Percentiles rank a stretch among this genome's conserved stretches.
These are phyloP conservation scores for Eragrostis tef DNA, from an alignment of 202 grass and related monocot genomes.

Conservation along the genomic window DNA sequence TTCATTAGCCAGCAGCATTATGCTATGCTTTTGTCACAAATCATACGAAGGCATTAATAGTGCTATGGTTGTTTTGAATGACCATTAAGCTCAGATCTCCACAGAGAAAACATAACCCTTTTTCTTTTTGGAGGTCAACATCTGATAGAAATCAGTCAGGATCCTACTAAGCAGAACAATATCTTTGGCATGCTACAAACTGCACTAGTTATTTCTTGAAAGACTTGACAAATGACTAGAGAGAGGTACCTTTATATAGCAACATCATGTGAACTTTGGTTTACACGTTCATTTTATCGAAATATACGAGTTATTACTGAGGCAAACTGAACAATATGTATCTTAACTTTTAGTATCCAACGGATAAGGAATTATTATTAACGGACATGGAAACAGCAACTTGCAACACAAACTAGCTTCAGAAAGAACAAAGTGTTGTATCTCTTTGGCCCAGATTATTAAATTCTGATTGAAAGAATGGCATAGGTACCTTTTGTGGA, in stretches of 20 bases:
- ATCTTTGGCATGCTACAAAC: not conserved
- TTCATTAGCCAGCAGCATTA: not conserved
- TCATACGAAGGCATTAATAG: not conserved
- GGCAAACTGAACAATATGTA: not conserved
- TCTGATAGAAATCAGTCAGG: not conserved
- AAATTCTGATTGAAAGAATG: constrained; percentile 16
- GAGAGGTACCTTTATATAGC: not conserved
- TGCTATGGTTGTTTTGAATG: not conserved
- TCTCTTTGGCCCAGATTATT: constrained; percentile 2
- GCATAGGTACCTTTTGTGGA: constrained; percentile 68
- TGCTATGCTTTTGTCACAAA: not conserved
- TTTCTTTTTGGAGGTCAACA: not conserved
- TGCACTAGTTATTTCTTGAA: constrained; percentile 20
- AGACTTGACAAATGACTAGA: not conserved
- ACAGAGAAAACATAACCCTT: not conserved
- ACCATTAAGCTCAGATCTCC: constrained; percentile 1
- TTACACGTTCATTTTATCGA: constrained; percentile 13
- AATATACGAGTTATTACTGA: not conserved
- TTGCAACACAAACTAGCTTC: not conserved
- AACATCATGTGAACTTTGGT: not conserved
- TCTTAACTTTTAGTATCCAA: not conserved
- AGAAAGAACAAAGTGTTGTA: constrained; percentile 16
- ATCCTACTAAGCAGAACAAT: constrained; percentile 3
- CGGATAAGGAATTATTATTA: constrained; percentile 2
- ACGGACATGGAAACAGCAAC: constrained; percentile 11